These are phyloP conservation scores for Pharus latifolius DNA, from an alignment of 176 grass and related monocot species.

Conservation along the genomic window DNA sequence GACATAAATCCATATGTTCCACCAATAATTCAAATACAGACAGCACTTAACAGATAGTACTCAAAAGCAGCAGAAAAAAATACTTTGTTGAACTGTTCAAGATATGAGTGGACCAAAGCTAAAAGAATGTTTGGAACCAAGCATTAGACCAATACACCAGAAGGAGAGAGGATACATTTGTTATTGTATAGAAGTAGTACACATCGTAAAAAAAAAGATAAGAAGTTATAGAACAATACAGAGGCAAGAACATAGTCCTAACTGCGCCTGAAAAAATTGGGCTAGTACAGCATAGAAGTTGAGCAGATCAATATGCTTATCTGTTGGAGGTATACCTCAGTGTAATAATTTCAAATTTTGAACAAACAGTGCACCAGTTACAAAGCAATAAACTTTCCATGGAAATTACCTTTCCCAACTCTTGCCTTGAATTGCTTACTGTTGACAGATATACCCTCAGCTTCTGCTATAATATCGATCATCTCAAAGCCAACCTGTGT, in stretches of 20 bases:
- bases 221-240: neutral
- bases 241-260: neutral
- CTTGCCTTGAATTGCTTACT: conserved; percentile 58
- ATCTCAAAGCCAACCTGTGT: conserved; percentile 85
- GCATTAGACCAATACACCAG: neutral
- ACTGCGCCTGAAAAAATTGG: neutral
- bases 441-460: conserved; percentile 69
- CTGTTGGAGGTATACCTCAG: no score
- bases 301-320: neutral
- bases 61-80: neutral
- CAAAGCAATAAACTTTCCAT: neutral
- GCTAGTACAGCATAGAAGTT: neutral
- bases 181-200: neutral
- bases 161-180: neutral
- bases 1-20: neutral
- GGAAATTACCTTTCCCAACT: conserved; percentile 65
- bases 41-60: neutral
- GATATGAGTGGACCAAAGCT: neutral
- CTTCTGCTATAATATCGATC: conserved; percentile 77
- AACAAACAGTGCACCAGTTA: neutral
- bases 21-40: neutral
- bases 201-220: neutral
- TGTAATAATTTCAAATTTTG: neutral
- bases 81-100: neutral
- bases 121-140: neutral